A percentile compares a stretch with the other conserved stretches of the same genome.
phyloP scores from a whole-genome alignment of 768 basidiomycete species.

The Boletus rufocinnamomeus region DNA sequence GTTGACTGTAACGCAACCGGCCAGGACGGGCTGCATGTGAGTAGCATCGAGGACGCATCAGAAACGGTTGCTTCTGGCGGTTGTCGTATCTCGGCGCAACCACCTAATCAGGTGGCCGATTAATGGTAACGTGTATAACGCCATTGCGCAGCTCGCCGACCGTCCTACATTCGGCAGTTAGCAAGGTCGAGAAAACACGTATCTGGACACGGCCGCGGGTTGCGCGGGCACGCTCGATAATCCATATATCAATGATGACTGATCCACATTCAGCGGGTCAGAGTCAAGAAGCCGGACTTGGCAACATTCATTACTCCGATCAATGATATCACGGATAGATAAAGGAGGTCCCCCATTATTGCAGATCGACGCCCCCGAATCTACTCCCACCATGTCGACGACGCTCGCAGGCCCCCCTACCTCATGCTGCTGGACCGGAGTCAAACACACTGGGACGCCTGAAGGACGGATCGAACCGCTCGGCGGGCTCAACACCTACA shows the following conservation, averaged over 20 bases:
- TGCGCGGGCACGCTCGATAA: too few relatives aligned
- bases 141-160: too few relatives aligned
- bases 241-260: too few relatives aligned
- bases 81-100: not conserved
- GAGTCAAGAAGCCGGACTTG: too few relatives aligned
- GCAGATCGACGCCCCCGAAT: not conserved
- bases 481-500: constrained; percentile 53
- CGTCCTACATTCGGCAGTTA: too few relatives aligned
- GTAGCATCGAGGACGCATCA: not conserved
- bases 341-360: not conserved
- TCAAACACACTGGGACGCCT: constrained; percentile 53
- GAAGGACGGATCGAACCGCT: constrained; percentile 45
- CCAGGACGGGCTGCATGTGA: not conserved
- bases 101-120: too few relatives aligned
- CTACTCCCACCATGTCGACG: constrained; percentile 17
- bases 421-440: constrained; percentile 48
- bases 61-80: not conserved
- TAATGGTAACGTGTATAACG: too few relatives aligned
- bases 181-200: too few relatives aligned
- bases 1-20: not conserved
- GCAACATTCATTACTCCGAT: constrained; percentile 19
- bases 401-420: constrained; percentile 45
- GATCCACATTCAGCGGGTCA: too few relatives aligned
- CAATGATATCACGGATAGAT: too few relatives aligned
- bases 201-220: too few relatives aligned